Conservation (phyloP, 83 land plant genomes). For the Isoetes engelmannii region DNA sequence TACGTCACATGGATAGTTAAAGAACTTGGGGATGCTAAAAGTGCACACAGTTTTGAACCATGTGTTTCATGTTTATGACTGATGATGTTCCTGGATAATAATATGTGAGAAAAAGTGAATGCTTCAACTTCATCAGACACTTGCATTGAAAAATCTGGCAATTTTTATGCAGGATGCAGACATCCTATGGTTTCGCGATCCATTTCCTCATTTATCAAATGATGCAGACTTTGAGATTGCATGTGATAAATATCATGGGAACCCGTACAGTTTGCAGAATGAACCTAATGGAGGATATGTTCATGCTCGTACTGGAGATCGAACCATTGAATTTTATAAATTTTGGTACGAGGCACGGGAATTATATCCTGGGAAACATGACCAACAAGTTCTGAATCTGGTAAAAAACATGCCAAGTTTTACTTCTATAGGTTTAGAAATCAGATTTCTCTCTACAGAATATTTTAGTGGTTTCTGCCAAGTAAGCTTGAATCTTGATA, state of each 20-base stretch:
- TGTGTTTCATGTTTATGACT: no score
- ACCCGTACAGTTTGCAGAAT: not conserved
- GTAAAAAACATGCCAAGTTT: not conserved
- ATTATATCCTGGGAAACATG: not conserved
- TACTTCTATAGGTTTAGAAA: not conserved
- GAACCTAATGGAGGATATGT: constrained; percentile 1
- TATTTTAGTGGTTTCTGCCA: not conserved
- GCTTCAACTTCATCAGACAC: no score
- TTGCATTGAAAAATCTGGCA: no score
- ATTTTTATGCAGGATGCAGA: not conserved
- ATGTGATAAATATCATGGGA: constrained; percentile 3
- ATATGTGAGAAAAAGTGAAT: no score
- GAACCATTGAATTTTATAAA: not conserved
- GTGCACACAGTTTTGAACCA: no score
- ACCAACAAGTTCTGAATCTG: not conserved
- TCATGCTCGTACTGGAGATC: not conserved
- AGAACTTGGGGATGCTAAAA: no score
- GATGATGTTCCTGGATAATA: no score
- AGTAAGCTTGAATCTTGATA: constrained; percentile 4
- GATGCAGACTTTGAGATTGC: constrained; percentile 12
- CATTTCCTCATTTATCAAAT: not conserved
- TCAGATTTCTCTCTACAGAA: not conserved
- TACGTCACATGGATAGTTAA: not conserved
- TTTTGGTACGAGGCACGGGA: not conserved
- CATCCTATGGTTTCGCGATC: constrained; percentile 4